phyloP scores from a whole-genome alignment of 768 basidiomycete genomes.

The Lentinula aciculospora region DNA sequence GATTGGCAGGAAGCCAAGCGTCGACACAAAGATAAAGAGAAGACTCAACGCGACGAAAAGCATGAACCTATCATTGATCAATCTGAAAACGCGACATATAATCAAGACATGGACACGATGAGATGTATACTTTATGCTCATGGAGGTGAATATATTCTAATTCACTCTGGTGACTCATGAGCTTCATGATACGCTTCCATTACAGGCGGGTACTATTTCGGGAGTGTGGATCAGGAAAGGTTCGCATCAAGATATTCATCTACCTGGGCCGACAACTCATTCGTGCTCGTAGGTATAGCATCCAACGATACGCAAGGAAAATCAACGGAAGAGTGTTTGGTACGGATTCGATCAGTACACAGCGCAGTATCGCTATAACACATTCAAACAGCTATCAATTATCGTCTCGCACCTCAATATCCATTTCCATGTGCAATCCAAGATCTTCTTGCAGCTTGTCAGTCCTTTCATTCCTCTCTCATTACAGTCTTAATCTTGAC shows the following conservation, averaged over 20 bases:
- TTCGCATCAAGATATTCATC: constrained; percentile 16
- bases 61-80: constrained; percentile 11
- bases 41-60: constrained; percentile 17
- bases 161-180: neutral
- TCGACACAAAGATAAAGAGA: constrained; percentile 42
- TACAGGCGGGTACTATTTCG: constrained; percentile 79
- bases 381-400: constrained; percentile 56
- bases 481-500: neutral
- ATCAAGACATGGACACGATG: constrained; percentile 76
- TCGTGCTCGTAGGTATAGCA: constrained; percentile 46
- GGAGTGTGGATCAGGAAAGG: constrained; percentile 75
- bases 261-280: constrained; percentile 1
- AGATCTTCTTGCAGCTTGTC: constrained; percentile 85
- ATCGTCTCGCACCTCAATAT: constrained; percentile 92
- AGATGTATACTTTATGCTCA: constrained; percentile 80
- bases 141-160: constrained; percentile 48
- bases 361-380: neutral
- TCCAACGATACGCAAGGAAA: constrained; percentile 86
- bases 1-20: constrained; percentile 72
- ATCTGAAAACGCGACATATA: constrained; percentile 32
- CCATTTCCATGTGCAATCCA: constrained; percentile 93
- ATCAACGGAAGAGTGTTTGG: constrained; percentile 88
- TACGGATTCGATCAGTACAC: constrained; percentile 20
- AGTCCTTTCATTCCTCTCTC: constrained; percentile 16
- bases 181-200: constrained; percentile 6